Percentiles rank a stretch among this genome's conserved stretches.
These are phyloP conservation scores for Exophiala sideris DNA, from an alignment of 2,329 filamentous ascomycete species.

Conservation along the genomic window DNA sequence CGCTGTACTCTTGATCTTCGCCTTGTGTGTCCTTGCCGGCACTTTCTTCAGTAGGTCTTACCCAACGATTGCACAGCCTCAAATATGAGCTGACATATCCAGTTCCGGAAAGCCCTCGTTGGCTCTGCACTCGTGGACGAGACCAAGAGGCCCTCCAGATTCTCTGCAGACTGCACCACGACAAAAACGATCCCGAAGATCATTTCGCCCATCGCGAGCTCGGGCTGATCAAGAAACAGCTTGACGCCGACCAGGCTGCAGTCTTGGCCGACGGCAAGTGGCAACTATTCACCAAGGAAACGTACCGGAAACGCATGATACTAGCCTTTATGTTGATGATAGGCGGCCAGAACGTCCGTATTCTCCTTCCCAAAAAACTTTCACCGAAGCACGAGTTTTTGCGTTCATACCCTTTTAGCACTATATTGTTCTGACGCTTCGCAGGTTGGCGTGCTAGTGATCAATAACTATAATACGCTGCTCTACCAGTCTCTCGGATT, in stretches of 20 bases:
- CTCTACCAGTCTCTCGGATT: slow-evolving; percentile 11
- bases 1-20: slow-evolving; percentile 4
- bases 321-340: slow-evolving; percentile 1
- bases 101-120: slow-evolving; percentile 17
- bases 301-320: slow-evolving; percentile 12
- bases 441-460: slow-evolving; percentile 1
- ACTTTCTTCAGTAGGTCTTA: slow-evolving; percentile 8
- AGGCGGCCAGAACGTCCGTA: slow-evolving; percentile 7
- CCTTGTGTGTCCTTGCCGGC: slow-evolving; percentile 3
- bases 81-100: background rate
- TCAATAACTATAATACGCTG: slow-evolving; percentile 14
- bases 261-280: slow-evolving; percentile 5
- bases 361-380: background rate
- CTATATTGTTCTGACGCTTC: background rate
- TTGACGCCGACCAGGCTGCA: background rate
- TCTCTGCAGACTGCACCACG: slow-evolving; percentile 8
- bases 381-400: background rate
- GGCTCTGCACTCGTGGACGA: slow-evolving; percentile 7
- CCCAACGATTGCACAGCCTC: background rate
- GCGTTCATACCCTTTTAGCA: background rate
- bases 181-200: slow-evolving; percentile 8
- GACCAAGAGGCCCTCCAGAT: slow-evolving; percentile 4
- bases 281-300: slow-evolving; percentile 10
- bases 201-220: slow-evolving; percentile 10
- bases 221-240: slow-evolving; percentile 7